Evolutionary conservation across 1,139 yeast species (phyloP), one percentile per base, ranked within the genome.

Genomic region (Yamadazyma mexicana): DNA sequence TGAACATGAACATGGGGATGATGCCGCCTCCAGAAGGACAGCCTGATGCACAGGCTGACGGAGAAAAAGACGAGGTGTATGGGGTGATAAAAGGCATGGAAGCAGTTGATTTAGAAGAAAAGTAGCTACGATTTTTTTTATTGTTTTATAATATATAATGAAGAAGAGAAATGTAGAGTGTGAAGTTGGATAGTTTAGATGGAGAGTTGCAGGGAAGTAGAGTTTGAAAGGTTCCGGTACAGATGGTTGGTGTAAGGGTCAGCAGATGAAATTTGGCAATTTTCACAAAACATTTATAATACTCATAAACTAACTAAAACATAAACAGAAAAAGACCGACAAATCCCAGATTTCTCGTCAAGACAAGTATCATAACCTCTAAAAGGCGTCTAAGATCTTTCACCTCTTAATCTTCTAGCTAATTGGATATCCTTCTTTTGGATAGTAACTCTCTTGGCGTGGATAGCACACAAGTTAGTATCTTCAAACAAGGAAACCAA

Each of bases 391-490:
- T 62, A 70, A 35, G 76, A 62, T 64, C 77, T 68, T 61, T 72
- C 77, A 51, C 77, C 77, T 63, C 77, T 69, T 59, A 72, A 71
- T 67, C 77, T 71, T 69, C 77, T 70, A 38, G 77, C 77, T 56
- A 72, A 70, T 56, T 72, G 77, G 59, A 72, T 72, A 53, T 72
- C 77, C 64, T 72, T 72, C 76, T 72, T 72, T 57, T 72, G 77
- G 48, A 72, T 72, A 43, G 77, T 72, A 46, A 72, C 77, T 68
- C 77, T 71, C 67, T 72, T 72, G 52, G 77, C 77, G 58, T 72
- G 77, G 47, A 72, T 72, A 45, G 77, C 77, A 64, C 77, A 72
- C 66, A 72, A 72, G 65, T 72, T 72, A 47, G 77, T 72, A 56
- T 72, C 77, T 61, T 72, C 77, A 42, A 72, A 72, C 54, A 72